Evolutionary conservation across 495 filamentous ascomycete species (phyloP).

Genomic region (Xylaria flabelliformis): DNA sequence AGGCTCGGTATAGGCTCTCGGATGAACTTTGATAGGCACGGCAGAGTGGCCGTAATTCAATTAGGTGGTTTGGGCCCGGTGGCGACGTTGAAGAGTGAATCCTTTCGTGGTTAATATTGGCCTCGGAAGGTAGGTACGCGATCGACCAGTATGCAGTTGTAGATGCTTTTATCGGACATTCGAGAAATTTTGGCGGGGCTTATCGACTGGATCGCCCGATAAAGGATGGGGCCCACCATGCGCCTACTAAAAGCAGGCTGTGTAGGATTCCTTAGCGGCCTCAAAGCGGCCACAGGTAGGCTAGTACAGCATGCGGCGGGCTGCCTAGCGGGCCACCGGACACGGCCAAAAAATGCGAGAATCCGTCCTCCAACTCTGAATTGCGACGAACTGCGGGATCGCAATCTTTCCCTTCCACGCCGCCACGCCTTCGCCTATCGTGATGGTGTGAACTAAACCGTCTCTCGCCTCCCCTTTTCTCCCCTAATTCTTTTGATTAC

Average conservation of each 20-base stretch:
- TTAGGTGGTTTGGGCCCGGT: background rate
- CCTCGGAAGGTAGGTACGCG: background rate
- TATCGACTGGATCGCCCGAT: conserved; percentile 4
- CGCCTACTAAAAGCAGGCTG: conserved; percentile 6
- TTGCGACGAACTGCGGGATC: conserved; percentile 28
- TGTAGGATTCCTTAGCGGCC: conserved; percentile 1
- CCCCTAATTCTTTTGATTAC: background rate
- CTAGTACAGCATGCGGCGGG: conserved; percentile 1
- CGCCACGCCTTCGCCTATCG: background rate
- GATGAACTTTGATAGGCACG: background rate
- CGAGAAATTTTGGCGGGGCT: conserved; percentile 31
- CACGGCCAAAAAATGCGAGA: conserved; percentile 18
- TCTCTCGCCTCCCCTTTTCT: background rate
- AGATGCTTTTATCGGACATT: conserved; percentile 2
- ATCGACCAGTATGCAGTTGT: background rate
- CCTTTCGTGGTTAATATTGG: background rate
- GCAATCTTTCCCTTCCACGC: conserved; percentile 20
- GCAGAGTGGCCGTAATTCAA: background rate
- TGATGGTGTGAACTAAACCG: conserved; percentile 2
- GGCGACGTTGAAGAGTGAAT: background rate
- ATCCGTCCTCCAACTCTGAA: conserved; percentile 20
- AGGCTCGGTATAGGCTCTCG: background rate
- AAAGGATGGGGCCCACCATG: conserved; percentile 7
- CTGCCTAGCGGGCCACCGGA: conserved; percentile 18
- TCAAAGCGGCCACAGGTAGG: conserved; percentile 3